A percentile compares a stretch with the other conserved stretches of the same genome.
Conservation (phyloP, 495 filamentous ascomycete genomes). For the Friedmanniomyces simplex region DNA sequence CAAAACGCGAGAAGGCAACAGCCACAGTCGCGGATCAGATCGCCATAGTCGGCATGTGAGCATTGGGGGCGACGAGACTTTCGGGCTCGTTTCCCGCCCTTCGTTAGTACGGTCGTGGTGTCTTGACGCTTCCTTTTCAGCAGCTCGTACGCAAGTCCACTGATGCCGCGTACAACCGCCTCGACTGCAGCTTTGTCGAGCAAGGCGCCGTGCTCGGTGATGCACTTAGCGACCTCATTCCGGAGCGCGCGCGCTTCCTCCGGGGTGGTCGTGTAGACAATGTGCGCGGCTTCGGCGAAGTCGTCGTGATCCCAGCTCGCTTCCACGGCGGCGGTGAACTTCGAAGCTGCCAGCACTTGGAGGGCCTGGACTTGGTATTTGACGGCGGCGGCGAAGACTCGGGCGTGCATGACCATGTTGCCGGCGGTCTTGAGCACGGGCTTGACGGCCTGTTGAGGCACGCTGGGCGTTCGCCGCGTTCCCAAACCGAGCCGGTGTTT, state of each 20-base stretch:
- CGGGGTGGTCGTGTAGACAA: slow-evolving; percentile 28
- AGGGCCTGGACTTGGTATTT: slow-evolving; percentile 34
- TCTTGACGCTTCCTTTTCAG: not conserved
- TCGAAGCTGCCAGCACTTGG: slow-evolving; percentile 28
- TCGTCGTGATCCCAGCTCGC: slow-evolving; percentile 20
- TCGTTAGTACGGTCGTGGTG: not conserved
- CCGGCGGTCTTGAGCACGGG: not conserved
- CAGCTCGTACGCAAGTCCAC: not conserved
- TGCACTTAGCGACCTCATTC: slow-evolving; percentile 4
- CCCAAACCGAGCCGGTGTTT: too few species aligned
- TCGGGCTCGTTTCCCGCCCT: too few species aligned
- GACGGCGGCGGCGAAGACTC: slow-evolving; percentile 37
- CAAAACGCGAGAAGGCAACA: too few species aligned
- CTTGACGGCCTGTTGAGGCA: too few species aligned
- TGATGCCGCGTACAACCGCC: not conserved
- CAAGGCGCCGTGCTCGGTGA: not conserved
- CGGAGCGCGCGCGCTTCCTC: slow-evolving; percentile 30
- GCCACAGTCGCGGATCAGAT: too few species aligned
- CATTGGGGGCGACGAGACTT: too few species aligned
- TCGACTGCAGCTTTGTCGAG: not conserved
- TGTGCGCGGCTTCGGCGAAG: slow-evolving; percentile 29
- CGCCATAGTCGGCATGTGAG: too few species aligned
- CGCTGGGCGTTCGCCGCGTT: too few species aligned
- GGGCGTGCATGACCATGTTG: slow-evolving; percentile 19
- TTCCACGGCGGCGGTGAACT: slow-evolving; percentile 26